Evolutionary conservation across 1,139 yeast genomes (phyloP).

Genomic region (Yamadazyma songkhlaensis): DNA sequence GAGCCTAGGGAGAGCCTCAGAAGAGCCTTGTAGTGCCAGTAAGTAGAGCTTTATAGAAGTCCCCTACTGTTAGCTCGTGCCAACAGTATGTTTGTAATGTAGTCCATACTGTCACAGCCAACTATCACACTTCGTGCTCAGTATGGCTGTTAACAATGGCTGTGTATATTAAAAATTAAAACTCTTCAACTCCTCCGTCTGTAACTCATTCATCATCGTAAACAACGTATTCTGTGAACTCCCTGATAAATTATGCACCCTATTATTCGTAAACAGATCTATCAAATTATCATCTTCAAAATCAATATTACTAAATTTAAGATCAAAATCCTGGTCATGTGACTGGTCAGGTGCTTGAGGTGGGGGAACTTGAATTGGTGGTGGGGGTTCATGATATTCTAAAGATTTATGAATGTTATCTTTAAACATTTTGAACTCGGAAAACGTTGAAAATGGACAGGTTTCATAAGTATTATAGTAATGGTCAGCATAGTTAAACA

Average conservation of each 20-base stretch:
- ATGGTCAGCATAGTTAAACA: slow-evolving; percentile 8
- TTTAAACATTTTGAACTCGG: slow-evolving; percentile 7
- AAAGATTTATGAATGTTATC: slow-evolving; percentile 1
- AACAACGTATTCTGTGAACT: slow-evolving; percentile 15
- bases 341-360: too few relatives aligned
- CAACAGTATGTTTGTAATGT: too few relatives aligned
- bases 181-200: slow-evolving; percentile 23
- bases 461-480: slow-evolving; percentile 15
- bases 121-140: too few relatives aligned
- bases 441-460: slow-evolving; percentile 5
- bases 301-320: neutral
- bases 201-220: slow-evolving; percentile 23
- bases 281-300: neutral
- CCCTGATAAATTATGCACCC: slow-evolving; percentile 13
- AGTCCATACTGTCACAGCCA: too few relatives aligned
- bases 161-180: slow-evolving; percentile 4
- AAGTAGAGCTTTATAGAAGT: too few relatives aligned
- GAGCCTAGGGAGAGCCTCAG: too few relatives aligned
- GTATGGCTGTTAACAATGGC: too few relatives aligned
- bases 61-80: too few relatives aligned
- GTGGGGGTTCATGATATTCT: neutral
- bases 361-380: too few relatives aligned
- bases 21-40: too few relatives aligned
- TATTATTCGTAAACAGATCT: slow-evolving; percentile 13
- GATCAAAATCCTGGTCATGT: neutral